These are phyloP conservation scores for Ziziphus jujuba DNA, from an alignment of 306 rosid genomes.

Conservation along the genomic window DNA sequence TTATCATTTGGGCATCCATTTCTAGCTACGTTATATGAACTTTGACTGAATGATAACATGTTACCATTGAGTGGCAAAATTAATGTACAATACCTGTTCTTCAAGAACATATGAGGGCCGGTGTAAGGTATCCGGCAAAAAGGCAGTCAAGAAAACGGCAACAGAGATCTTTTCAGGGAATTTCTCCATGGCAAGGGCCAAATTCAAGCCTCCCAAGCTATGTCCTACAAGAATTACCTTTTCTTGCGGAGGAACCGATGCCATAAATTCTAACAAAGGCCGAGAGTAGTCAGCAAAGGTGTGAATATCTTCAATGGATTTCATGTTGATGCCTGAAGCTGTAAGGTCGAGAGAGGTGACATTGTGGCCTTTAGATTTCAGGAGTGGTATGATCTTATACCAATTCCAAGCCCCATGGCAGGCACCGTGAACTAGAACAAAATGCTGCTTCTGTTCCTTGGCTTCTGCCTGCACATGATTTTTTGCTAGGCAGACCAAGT, in stretches of 20 bases:
- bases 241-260: constrained; percentile 13
- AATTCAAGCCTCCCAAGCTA: constrained; percentile 62
- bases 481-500: too few relatives aligned
- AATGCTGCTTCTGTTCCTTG: constrained; percentile 33
- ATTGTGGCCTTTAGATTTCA: constrained; percentile 45
- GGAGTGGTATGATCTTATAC: constrained; percentile 58
- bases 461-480: too few relatives aligned
- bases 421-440: too few relatives aligned
- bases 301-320: constrained; percentile 29
- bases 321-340: constrained; percentile 49
- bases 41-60: too few relatives aligned
- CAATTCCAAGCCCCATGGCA: constrained; percentile 76
- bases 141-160: constrained; percentile 64
- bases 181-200: constrained; percentile 66
- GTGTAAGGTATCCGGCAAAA: constrained; percentile 50
- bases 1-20: too few relatives aligned
- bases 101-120: constrained; percentile 46
- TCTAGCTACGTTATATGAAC: too few relatives aligned
- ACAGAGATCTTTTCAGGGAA: constrained; percentile 46
- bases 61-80: too few relatives aligned
- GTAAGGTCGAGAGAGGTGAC: constrained; percentile 53
- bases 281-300: too few relatives aligned
- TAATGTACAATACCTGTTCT: too few relatives aligned
- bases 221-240: constrained; percentile 71
- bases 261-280: too few relatives aligned